Base-by-base conservation (phyloP, 495 filamentous ascomycete genomes). In the Xylaria telfairii region DNA sequence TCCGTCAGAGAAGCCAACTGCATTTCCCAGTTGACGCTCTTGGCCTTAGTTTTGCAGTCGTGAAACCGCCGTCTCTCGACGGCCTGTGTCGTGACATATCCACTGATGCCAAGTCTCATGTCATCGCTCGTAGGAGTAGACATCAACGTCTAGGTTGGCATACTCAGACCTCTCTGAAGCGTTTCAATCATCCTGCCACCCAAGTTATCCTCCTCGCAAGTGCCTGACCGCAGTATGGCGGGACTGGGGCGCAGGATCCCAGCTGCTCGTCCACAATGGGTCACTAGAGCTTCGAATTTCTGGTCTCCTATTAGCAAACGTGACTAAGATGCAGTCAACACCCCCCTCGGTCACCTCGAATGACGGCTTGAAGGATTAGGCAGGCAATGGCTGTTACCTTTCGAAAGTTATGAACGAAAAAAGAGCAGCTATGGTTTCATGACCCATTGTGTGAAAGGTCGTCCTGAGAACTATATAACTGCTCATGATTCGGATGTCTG, bases 241-340 rank as follows among this genome's bases (percentile, higher is more conserved):
- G 34, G 19, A 70, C 56, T 26, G 70, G 65, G 76, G 76, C 76
- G 70, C 76, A 78, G 74, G 51, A 65, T 59, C 32, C 59, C 34
- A 64, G 44, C 70, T 71, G 24, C 34, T 51, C 39, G 68, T 51
- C 76, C 34, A 17, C 74, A 69, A 73, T 69, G 61, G 71, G 46
- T 69, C 65, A 49, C 4, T 68, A 19, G 46, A 66, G 59, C 65
- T 68, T 67, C 53, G 6, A 49, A 32, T 46, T 67, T 62, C 24
- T 46, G 17, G 65, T 64, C 64, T 51, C 57, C 41, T 46, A 39
- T 47, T 67, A 15, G 24, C 24, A n/a, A 24, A 28, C 5, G 56
- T 61, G 67, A 49, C 44, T 56, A 49, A 39, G 26, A 49, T 12
- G 41, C 13, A 42, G 53, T 8, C 34, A 57, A 24, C 24, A 61